These are phyloP conservation scores for Spergularia bocconei DNA, from an alignment of 148 eudicot genomes.

Conservation along the genomic window DNA sequence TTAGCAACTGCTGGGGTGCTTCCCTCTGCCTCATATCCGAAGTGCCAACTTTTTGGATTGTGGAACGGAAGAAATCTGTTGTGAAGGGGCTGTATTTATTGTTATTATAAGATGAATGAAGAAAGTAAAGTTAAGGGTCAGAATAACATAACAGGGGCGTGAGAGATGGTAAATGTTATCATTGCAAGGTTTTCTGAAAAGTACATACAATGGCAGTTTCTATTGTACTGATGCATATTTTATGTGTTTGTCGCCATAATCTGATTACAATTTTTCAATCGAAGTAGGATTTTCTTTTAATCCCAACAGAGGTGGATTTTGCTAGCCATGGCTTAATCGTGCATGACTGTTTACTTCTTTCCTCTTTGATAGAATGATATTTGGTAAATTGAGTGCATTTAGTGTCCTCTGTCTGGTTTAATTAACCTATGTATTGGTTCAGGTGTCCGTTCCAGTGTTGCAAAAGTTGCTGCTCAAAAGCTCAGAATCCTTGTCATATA, in stretches of 20 bases:
- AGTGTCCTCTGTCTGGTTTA: slow-evolving; percentile 11
- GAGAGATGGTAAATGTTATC: background rate
- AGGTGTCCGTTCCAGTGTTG: slow-evolving; percentile 52
- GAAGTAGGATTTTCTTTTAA: background rate
- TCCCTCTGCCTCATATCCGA: background rate
- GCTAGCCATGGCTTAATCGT: background rate
- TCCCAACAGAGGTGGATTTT: background rate
- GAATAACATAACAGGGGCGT: background rate
- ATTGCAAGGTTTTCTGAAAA: background rate
- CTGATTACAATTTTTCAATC: background rate
- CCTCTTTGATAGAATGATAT: background rate
- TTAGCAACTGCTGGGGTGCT: background rate
- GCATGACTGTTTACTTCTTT: background rate
- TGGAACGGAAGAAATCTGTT: background rate
- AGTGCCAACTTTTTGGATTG: background rate
- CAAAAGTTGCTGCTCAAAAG: slow-evolving; percentile 54
- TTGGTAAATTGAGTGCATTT: background rate
- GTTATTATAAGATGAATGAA: background rate
- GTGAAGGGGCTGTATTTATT: background rate
- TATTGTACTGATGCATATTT: too few relatives aligned
- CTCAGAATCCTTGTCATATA: slow-evolving; percentile 49
- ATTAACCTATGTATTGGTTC: slow-evolving; percentile 9
- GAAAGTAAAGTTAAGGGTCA: background rate
- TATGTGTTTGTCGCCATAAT: background rate
- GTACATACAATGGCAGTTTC: too few relatives aligned